These are phyloP conservation scores for Aspergillus asperescens DNA, from an alignment of 495 filamentous ascomycete genomes.

Conservation along the genomic window DNA sequence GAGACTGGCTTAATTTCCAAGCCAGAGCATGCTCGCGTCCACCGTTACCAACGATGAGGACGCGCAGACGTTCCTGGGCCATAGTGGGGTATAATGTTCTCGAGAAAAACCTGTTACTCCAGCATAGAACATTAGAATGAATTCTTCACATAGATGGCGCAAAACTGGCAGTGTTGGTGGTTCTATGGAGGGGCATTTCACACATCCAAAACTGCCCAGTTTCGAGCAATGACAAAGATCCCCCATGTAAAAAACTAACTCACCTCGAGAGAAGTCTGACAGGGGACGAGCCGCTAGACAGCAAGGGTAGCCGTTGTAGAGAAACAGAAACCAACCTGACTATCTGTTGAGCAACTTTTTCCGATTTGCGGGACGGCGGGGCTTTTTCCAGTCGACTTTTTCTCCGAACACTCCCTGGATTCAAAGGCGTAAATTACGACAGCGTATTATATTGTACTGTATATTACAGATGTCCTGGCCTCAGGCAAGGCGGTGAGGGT, in stretches of 20 bases:
- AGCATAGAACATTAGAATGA: neutral
- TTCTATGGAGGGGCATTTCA: constrained; percentile 3
- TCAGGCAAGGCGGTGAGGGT: neutral
- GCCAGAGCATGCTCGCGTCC: constrained; percentile 92
- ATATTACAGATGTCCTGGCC: neutral
- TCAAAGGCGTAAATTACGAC: neutral
- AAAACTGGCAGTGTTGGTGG: neutral
- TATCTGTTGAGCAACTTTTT: constrained; percentile 13
- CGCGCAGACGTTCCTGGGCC: constrained; percentile 46
- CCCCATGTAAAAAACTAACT: neutral
- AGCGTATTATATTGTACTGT: neutral
- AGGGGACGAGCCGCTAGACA: constrained; percentile 28
- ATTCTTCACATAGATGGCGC: neutral
- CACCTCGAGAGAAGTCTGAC: constrained; percentile 21
- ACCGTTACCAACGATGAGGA: constrained; percentile 88
- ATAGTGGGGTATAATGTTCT: constrained; percentile 33
- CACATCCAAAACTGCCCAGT: neutral
- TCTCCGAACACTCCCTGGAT: constrained; percentile 11
- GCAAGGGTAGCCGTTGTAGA: neutral
- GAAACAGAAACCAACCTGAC: neutral
- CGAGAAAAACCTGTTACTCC: constrained; percentile 23
- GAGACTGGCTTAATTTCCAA: constrained; percentile 86
- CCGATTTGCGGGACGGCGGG: constrained; percentile 14
- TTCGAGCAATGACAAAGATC: neutral
- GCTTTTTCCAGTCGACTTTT: too few relatives aligned